Percentiles rank a stretch among this genome's conserved stretches.
Conservation (phyloP, 2,329 filamentous ascomycete genomes). For the Venturiaceae sp. region DNA sequence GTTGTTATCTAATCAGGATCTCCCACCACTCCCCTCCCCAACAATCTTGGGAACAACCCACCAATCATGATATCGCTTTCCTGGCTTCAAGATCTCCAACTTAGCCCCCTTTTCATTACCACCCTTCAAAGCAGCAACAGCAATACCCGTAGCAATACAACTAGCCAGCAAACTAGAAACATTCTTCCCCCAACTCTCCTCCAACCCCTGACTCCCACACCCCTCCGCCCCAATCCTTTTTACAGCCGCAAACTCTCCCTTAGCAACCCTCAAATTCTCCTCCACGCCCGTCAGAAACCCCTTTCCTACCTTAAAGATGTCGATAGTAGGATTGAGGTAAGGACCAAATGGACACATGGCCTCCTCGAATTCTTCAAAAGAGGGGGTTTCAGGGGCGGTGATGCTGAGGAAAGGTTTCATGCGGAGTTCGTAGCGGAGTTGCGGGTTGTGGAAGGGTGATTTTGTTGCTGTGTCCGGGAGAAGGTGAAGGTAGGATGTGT, state of each 20-base stretch:
- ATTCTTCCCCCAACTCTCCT: slow-evolving; percentile 26
- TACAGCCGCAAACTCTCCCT: slow-evolving; percentile 21
- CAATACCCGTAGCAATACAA: slow-evolving; percentile 22
- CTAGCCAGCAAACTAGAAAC: background rate
- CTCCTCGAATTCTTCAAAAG: slow-evolving; percentile 49
- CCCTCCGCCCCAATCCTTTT: slow-evolving; percentile 25
- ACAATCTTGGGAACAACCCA: slow-evolving; percentile 36
- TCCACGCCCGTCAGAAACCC: background rate
- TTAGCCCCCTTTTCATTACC: slow-evolving; percentile 20
- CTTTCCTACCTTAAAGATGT: background rate
- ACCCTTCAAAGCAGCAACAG: slow-evolving; percentile 14
- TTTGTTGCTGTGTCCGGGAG: slow-evolving; percentile 35
- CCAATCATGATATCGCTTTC: slow-evolving; percentile 32
- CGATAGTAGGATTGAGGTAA: slow-evolving; percentile 11
- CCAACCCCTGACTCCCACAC: slow-evolving; percentile 24
- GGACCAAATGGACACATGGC: slow-evolving; percentile 21
- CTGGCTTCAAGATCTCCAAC: slow-evolving; percentile 25
- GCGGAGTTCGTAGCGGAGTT: slow-evolving; percentile 68
- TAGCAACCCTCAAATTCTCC: slow-evolving; percentile 15
- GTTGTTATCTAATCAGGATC: too few relatives aligned
- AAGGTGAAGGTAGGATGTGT: slow-evolving; percentile 48
- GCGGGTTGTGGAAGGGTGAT: slow-evolving; percentile 56
- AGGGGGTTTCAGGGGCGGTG: slow-evolving; percentile 53
- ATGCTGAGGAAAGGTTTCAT: slow-evolving; percentile 75
- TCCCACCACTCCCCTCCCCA: too few relatives aligned